A percentile compares a stretch with the other conserved stretches of the same genome.
Conservation (phyloP, 176 grass and related monocot species). For the Aegilops tauschii region DNA sequence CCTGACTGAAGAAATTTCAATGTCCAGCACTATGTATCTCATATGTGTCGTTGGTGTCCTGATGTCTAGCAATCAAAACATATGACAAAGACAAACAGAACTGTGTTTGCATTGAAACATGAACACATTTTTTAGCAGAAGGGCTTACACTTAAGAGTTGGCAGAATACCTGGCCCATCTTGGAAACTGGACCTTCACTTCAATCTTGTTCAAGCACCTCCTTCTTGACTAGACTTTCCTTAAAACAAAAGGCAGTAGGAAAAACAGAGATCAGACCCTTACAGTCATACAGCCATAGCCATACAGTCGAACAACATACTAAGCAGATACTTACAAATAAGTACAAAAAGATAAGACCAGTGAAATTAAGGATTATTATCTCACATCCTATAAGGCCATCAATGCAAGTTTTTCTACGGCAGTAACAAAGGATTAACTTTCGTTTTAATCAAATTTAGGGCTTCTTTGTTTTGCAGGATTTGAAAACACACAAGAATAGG, state of each 20-base stretch:
- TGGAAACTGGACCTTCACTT: neutral
- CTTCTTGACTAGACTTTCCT: neutral
- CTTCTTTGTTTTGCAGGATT: neutral
- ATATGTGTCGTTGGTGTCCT: neutral
- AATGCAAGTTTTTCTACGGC: neutral
- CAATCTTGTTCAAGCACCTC: neutral
- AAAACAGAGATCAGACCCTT: neutral
- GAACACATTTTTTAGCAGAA: neutral
- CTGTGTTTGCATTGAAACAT: constrained; percentile 6
- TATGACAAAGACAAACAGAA: neutral
- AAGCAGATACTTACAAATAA: neutral
- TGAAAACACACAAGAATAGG: neutral
- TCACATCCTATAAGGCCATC: neutral
- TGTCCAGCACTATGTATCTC: neutral
- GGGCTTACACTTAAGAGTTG: neutral
- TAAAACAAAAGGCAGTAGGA: neutral
- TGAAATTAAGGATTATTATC: neutral
- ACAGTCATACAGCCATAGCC: neutral
- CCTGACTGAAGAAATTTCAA: neutral
- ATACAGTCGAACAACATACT: neutral
- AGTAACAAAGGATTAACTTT: neutral
- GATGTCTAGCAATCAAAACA: neutral
- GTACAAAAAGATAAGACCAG: neutral
- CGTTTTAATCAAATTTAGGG: neutral
- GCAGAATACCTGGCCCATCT: neutral